A percentile compares a stretch with the other conserved stretches of the same genome.
These are phyloP conservation scores for Cystoderma amianthinum DNA, from an alignment of 768 basidiomycete genomes.

Conservation along the genomic window DNA sequence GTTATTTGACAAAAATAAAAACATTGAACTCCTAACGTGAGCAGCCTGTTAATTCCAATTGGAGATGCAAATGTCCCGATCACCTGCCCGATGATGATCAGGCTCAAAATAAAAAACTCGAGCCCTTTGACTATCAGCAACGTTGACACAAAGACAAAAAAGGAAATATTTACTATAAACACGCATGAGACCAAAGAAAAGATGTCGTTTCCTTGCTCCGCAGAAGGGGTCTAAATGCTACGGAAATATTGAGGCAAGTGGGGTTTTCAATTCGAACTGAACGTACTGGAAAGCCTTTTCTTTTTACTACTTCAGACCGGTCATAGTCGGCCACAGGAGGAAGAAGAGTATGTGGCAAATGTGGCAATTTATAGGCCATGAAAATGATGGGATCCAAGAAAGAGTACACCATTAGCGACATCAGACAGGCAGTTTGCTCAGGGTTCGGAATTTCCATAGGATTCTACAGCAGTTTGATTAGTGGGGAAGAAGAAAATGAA, in stretches of 20 bases:
- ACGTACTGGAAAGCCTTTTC: slow-evolving; percentile 18
- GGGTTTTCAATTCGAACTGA: not conserved
- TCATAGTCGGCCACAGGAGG: slow-evolving; percentile 63
- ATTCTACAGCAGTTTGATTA: not conserved
- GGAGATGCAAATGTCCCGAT: slow-evolving; percentile 24
- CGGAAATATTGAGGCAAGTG: too few relatives aligned
- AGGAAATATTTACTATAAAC: slow-evolving; percentile 19
- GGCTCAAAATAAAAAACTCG: slow-evolving; percentile 21
- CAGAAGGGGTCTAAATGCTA: slow-evolving; percentile 31
- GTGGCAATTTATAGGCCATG: slow-evolving; percentile 30
- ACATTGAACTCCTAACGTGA: slow-evolving; percentile 16
- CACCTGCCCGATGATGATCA: slow-evolving; percentile 18
- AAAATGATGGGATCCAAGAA: slow-evolving; percentile 49
- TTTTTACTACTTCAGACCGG: slow-evolving; percentile 13
- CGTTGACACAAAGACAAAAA: not conserved
- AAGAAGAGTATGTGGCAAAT: slow-evolving; percentile 42
- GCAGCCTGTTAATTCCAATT: slow-evolving; percentile 31
- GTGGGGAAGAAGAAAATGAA: not conserved
- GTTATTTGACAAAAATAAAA: not conserved
- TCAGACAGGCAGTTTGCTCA: slow-evolving; percentile 42
- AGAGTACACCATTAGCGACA: slow-evolving; percentile 35
- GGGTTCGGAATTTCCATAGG: slow-evolving; percentile 19
- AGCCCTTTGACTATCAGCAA: slow-evolving; percentile 7
- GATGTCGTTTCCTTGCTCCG: slow-evolving; percentile 28
- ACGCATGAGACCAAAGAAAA: slow-evolving; percentile 39